Base-by-base conservation (phyloP, 495 filamentous ascomycete genomes). In the Aspergillus mulundensis region DNA sequence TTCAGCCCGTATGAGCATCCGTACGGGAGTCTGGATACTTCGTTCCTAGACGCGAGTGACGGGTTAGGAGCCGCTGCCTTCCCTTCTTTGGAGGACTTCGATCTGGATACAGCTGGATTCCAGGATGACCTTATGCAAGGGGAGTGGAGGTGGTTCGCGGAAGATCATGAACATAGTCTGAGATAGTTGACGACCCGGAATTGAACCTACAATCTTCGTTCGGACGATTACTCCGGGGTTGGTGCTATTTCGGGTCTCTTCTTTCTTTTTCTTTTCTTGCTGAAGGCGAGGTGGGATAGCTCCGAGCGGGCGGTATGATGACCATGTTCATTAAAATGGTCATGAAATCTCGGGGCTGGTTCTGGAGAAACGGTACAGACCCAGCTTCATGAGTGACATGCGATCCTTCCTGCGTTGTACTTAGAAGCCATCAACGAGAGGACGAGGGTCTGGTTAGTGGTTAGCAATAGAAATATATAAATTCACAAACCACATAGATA, bases 101-200 rank as follows among this genome's bases (percentile, higher is more conserved):
- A 56, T 49, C 50, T 60, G 0, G 39, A 51, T n/a, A 15, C 32
- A 36, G 32, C 2, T 10, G 44, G 25, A 10, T 39, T 63, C 39
- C 49, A 59, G 14, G 56, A 38, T 14, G 47, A 48, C 25, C 23
- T 55, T 18, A 40, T 60, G 25, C 45, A 60, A 18, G 58, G 50
- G 11, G 59, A 63, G n/a, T 63, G 61, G 61, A 45, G 49, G 24
- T 63, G 61, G 61, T 53, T 58, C 38, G 36, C 49, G 7, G 57
- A 63, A n/a, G 60, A 56, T 32, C 46, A 38, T 4, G 43, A 55
- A 7, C 5, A 36, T 15, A 10, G 12, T 10, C 28, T 57, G 5
- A 48, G 50, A 48, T 54, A 47, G 18, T 8, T 16, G 3, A 40
- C 18, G n/a, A 3, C 5, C n/a, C n/a, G n/a, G 7, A 8, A 14